phyloP scores from a whole-genome alignment of 2,329 filamentous ascomycete genomes.

The Fusarium multiceps region DNA sequence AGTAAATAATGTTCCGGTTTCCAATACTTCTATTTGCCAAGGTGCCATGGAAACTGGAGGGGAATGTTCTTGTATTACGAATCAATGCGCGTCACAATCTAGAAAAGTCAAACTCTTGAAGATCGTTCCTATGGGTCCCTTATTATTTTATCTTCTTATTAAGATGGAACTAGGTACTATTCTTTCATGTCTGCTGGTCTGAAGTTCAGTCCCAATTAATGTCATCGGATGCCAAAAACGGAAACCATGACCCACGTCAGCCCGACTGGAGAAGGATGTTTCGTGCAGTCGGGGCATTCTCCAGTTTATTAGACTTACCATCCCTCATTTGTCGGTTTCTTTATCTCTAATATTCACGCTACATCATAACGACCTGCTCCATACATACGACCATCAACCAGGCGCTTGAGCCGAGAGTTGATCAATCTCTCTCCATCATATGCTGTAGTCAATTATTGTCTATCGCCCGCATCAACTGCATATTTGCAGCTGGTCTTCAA shows the following conservation, averaged over 20 bases:
- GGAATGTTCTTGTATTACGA: background rate
- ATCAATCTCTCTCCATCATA: background rate
- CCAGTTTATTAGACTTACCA: slow-evolving; percentile 3
- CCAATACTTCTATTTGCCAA: background rate
- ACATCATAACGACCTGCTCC: slow-evolving; percentile 19
- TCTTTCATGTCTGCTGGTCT: background rate
- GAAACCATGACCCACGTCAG: slow-evolving; percentile 10
- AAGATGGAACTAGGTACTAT: background rate
- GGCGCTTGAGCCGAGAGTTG: slow-evolving; percentile 8
- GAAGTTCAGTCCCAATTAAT: background rate
- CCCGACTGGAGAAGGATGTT: slow-evolving; percentile 4
- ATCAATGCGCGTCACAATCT: background rate
- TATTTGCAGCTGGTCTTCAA: slow-evolving; percentile 3
- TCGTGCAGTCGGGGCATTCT: slow-evolving; percentile 5
- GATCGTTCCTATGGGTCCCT: background rate
- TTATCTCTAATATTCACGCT: slow-evolving; percentile 23
- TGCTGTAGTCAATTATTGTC: slow-evolving; percentile 1
- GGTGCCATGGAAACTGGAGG: background rate
- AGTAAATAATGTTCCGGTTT: background rate
- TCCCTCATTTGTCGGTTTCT: slow-evolving; percentile 15
- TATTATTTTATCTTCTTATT: background rate
- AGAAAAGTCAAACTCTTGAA: background rate
- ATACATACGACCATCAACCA: background rate
- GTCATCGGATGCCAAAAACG: background rate
- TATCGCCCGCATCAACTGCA: slow-evolving; percentile 12